These are phyloP conservation scores for Zymoseptoria pseudotritici DNA, from an alignment of 2,329 filamentous ascomycete species.

Conservation along the genomic window DNA sequence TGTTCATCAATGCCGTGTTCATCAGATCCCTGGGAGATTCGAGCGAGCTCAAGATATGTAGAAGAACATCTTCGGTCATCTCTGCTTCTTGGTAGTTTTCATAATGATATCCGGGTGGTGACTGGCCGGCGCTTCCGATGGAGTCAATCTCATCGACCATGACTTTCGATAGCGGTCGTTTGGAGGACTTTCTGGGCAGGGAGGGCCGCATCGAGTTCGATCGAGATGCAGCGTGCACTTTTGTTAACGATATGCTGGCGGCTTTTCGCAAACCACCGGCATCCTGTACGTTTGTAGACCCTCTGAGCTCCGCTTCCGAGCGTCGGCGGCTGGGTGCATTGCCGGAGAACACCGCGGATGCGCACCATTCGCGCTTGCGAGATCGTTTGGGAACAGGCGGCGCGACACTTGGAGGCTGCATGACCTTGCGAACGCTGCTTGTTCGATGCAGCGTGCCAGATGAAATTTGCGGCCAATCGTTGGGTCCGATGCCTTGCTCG, in stretches of 20 bases:
- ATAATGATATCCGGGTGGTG: not conserved
- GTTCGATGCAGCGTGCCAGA: constrained; percentile 2
- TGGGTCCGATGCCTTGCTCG: not conserved
- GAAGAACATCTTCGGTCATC: constrained; percentile 43
- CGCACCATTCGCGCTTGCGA: constrained; percentile 33
- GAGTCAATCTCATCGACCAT: constrained; percentile 12
- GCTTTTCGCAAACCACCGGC: constrained; percentile 6
- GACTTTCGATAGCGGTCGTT: constrained; percentile 1
- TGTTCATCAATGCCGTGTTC: constrained; percentile 46
- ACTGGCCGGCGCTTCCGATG: constrained; percentile 3
- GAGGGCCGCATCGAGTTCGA: not conserved
- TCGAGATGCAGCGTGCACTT: not conserved
- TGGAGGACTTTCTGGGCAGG: not conserved
- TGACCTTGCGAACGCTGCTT: constrained; percentile 23
- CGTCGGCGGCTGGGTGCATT: constrained; percentile 5
- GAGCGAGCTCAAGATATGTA: constrained; percentile 45
- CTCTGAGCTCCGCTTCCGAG: constrained; percentile 7
- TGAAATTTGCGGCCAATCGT: not conserved
- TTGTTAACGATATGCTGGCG: constrained; percentile 5
- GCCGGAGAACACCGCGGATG: not conserved
- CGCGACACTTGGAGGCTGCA: constrained; percentile 25
- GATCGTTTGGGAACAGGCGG: constrained; percentile 36
- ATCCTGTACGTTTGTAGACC: not conserved
- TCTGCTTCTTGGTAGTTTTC: constrained; percentile 1
- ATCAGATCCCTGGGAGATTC: constrained; percentile 49